Evolutionary conservation across 202 grass and related monocot genomes (phyloP).

Genomic region (Musa balbisiana): DNA sequence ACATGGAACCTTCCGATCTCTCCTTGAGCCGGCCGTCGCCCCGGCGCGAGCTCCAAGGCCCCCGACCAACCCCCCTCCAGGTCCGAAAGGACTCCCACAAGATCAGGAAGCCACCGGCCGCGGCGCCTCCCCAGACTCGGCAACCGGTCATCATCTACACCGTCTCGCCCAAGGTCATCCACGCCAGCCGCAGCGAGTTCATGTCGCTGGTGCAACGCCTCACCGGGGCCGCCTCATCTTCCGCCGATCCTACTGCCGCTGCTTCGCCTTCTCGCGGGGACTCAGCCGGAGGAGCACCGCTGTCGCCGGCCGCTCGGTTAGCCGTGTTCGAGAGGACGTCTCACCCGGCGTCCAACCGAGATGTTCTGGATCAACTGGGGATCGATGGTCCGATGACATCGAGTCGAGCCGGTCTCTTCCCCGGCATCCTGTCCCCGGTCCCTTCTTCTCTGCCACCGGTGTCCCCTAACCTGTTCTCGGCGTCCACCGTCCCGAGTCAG

Average conservation of each 20-base stretch:
- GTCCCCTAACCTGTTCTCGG: conserved; percentile 44
- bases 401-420: conserved; percentile 15
- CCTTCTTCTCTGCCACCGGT: conserved; percentile 40
- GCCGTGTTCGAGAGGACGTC: conserved; percentile 25
- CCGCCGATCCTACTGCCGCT: background rate
- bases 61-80: conserved; percentile 54
- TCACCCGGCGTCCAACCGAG: too few relatives aligned
- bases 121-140: conserved; percentile 9
- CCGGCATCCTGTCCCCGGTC: conserved; percentile 43
- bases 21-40: conserved; percentile 31
- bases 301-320: conserved; percentile 46
- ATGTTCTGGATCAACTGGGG: background rate
- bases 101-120: conserved; percentile 63
- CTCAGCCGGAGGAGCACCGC: background rate
- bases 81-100: conserved; percentile 65
- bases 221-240: conserved; percentile 32
- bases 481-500: conserved; percentile 1
- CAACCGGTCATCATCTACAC: conserved; percentile 77
- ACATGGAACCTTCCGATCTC: conserved; percentile 9
- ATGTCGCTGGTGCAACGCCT: conserved; percentile 93
- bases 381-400: background rate
- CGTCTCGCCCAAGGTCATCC: conserved; percentile 76
- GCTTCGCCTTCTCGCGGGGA: too few relatives aligned
- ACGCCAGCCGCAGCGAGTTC: conserved; percentile 61
- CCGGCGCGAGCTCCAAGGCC: conserved; percentile 59